Conservation (phyloP, 2,329 filamentous ascomycete genomes). For the Monilinia laxa region DNA sequence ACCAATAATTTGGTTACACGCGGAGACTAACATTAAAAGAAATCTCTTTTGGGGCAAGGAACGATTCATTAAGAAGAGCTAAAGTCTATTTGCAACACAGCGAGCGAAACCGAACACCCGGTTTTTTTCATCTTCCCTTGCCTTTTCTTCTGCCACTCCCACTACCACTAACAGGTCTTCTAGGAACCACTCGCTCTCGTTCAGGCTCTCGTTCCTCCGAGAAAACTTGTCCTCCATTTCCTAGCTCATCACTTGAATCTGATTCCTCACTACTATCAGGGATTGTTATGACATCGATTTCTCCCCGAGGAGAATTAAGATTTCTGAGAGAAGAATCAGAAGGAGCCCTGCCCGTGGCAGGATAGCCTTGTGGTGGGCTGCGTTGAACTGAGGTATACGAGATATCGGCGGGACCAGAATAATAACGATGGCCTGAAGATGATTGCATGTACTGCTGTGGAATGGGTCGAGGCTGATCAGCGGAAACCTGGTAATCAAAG, state of each 20-base stretch:
- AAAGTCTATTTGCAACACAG: conserved; percentile 5
- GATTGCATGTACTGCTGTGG: conserved; percentile 40
- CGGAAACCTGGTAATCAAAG: conserved; percentile 43
- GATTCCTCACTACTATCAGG: conserved; percentile 26
- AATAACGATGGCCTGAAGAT: conserved; percentile 37
- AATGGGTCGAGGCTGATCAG: conserved; percentile 34
- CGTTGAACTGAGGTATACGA: conserved; percentile 38
- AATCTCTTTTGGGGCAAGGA: background rate
- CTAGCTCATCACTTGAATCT: conserved; percentile 36
- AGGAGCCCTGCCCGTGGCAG: conserved; percentile 28
- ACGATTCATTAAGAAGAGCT: background rate
- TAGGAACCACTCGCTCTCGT: conserved; percentile 21
- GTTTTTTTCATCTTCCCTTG: conserved; percentile 26
- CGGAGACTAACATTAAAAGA: background rate
- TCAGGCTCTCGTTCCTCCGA: conserved; percentile 32
- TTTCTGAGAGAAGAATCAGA: conserved; percentile 32
- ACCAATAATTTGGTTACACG: background rate
- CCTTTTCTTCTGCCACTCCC: conserved; percentile 31
- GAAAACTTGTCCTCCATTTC: conserved; percentile 37
- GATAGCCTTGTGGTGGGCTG: conserved; percentile 30
- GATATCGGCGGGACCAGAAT: conserved; percentile 41
- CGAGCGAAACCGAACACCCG: background rate
- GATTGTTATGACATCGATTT: conserved; percentile 26
- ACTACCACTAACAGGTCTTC: conserved; percentile 33
- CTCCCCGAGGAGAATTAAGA: conserved; percentile 27